Evolutionary conservation across 176 grass and related monocot genomes (phyloP), one percentile per base, ranked within the genome.

Genomic region (Typha latifolia): DNA sequence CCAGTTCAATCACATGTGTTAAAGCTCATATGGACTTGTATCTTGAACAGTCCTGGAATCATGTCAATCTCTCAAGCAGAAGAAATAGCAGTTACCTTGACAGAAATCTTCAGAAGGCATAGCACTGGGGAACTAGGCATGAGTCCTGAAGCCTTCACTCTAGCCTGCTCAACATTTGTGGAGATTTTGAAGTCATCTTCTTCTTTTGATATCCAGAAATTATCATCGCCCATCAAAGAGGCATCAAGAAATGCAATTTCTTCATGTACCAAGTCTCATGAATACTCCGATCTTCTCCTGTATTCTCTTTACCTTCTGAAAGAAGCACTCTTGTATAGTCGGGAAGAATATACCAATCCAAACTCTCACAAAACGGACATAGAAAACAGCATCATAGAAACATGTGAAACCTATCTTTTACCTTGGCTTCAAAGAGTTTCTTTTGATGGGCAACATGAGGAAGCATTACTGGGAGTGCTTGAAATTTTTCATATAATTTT

Each of bases 401-500:
- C 78, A 49, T 91, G 88, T 77, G 80, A 73, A 84, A 79, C 72
- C 70, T 82, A 72, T 74, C 77, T 96, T 72, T 31, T 96, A 20
- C 80, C 77, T 82, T 96, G 77, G 85, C 62, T 96, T 78, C 62
- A 73, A 68, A 89, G 53, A 77, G 79, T 78, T 69, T 59, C 80
- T 73, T 67, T 75, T 74, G 88, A 89, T 74, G 73, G 69, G 23
- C 77, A 79, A 49, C 82, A 89, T 80, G 88, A 91, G 64, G 82
- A 91, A 83, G 56, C 74, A 47, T 70, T 91, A 59, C 49, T 80
- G 32, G 80, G 72, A 62, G 82, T 96, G 66, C 80, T 96, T 77
- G 78, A 96, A 70, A 83, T 79, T 82, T 91, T 96, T 82, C 80
- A 86, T 78, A 61, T 85, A 74, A 68, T 96, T 79, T 83, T 96